phyloP scores from a whole-genome alignment of 2,329 filamentous ascomycete genomes.

The Endocalyx cinctus region DNA sequence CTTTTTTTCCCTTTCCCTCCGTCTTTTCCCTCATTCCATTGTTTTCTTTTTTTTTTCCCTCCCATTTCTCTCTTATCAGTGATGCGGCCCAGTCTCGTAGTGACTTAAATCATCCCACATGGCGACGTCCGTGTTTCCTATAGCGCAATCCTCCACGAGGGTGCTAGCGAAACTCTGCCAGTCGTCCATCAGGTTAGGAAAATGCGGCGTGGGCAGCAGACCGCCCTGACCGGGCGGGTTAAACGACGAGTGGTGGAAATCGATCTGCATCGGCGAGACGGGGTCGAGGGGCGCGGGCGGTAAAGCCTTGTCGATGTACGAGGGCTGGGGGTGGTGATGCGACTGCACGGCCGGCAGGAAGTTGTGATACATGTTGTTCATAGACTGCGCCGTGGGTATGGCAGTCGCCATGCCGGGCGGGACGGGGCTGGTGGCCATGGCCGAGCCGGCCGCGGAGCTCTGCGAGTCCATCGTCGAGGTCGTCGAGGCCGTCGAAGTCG shows the following conservation, averaged over 20 bases:
- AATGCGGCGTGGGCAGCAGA: conserved; percentile 18
- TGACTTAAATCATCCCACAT: no score
- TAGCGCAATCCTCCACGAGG: no score
- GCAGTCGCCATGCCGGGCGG: conserved; percentile 6
- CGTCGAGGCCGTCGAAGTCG: no score
- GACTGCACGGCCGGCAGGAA: conserved; percentile 8
- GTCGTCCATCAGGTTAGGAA: conserved; percentile 16
- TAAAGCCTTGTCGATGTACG: conserved; percentile 22
- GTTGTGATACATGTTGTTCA: conserved; percentile 9
- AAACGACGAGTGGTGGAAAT: conserved; percentile 14
- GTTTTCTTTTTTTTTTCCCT: no score
- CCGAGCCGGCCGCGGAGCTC: background rate
- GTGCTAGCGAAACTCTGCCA: conserved; percentile 25
- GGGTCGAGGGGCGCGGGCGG: conserved; percentile 23
- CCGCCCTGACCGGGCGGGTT: conserved; percentile 1
- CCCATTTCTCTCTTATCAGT: no score
- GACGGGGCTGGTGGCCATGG: conserved; percentile 6
- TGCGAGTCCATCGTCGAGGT: conserved; percentile 8
- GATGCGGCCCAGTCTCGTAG: no score
- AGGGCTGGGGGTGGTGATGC: conserved; percentile 12
- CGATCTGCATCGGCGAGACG: conserved; percentile 21
- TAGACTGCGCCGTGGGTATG: conserved; percentile 7
- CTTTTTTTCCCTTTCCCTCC: no score
- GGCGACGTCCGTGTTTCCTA: no score
- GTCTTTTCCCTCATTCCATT: no score